Percentiles rank a stretch among this genome's conserved stretches.
phyloP scores from a whole-genome alignment of 345 rosid species.

The Gossypium herbaceum region DNA sequence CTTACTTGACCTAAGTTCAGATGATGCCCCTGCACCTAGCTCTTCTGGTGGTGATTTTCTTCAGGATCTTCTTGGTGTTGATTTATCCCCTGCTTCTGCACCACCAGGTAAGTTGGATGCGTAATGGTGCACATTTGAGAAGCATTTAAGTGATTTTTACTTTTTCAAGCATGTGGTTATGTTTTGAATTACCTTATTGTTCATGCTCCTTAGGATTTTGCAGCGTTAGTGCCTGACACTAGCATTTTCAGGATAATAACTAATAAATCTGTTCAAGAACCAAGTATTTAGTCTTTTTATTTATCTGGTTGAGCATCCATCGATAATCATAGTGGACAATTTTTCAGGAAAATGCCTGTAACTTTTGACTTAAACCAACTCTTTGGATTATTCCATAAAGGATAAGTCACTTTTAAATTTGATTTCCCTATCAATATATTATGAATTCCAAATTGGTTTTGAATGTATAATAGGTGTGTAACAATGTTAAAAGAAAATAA shows the following conservation, averaged over 20 bases:
- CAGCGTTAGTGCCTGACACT: neutral
- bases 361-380: neutral
- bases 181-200: neutral
- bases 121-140: neutral
- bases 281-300: neutral
- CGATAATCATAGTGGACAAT: constrained; percentile 5
- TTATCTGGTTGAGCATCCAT: neutral
- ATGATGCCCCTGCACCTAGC: constrained; percentile 70
- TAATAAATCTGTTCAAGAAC: constrained; percentile 4
- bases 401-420: neutral
- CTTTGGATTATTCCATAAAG: neutral
- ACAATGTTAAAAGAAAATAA: neutral
- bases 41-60: constrained; percentile 85
- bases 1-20: constrained; percentile 80
- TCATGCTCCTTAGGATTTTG: neutral
- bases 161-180: neutral
- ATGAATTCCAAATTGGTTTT: neutral
- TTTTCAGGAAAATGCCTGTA: constrained; percentile 1
- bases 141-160: neutral
- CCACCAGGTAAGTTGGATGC: constrained; percentile 54
- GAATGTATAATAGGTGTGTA: neutral
- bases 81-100: constrained; percentile 49
- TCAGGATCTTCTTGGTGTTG: constrained; percentile 89
- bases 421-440: neutral
- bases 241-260: neutral